Base-by-base conservation (phyloP, 2,329 filamentous ascomycete species). In the Grosmannia serpens region DNA sequence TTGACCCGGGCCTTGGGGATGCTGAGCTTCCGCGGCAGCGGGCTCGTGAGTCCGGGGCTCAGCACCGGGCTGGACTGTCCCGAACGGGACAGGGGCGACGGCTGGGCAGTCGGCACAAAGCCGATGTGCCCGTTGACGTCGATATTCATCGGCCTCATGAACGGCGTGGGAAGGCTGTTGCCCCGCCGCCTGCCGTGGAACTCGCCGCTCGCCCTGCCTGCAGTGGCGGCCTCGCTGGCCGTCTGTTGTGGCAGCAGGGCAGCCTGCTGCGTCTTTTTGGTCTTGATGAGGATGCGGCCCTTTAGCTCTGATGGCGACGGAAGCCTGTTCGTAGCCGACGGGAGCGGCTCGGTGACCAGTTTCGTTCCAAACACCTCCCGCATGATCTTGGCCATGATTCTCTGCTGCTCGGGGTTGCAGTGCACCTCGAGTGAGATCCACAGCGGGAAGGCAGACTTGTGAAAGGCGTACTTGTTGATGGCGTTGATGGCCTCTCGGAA, bases 381-480 rank as follows among this genome's bases (percentile, higher is more conserved):
- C 82, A 97, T 95, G 62, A 89, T 94, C 61, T 87, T 84, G 26
- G 91, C 88, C 94, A 99, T 97, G 51, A 83, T 81, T 24, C 83
- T 77, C 70, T 99, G 94, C 69, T 97, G 94, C 15, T 84, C 77
- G 2, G 85, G 75, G 64, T 83, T 88, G 79, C 94, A 97, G 69
- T 97, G 94, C 4, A 97, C 91, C 70, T 99, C 94, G 17, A 99
- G 85, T 1, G 94, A 97, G 62, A 99, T 85, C 75, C 94, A 95
- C 20, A 99, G 78, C 0, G 94, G 94, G 65, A 91, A 96, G 26
- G 82, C 82, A n/a, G 89, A 91, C 59, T 87, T 86, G 63, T 85
- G 79, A 67, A 99, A 99, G 2, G 94, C 94, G 69, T 96, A 96
- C 69, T 92, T 91, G 71, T 91, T 89, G 70, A 99, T 94, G 55